A percentile compares a stretch with the other conserved stretches of the same genome.
Conservation (phyloP, 2,329 filamentous ascomycete species). For the Emmonsia crescens region DNA sequence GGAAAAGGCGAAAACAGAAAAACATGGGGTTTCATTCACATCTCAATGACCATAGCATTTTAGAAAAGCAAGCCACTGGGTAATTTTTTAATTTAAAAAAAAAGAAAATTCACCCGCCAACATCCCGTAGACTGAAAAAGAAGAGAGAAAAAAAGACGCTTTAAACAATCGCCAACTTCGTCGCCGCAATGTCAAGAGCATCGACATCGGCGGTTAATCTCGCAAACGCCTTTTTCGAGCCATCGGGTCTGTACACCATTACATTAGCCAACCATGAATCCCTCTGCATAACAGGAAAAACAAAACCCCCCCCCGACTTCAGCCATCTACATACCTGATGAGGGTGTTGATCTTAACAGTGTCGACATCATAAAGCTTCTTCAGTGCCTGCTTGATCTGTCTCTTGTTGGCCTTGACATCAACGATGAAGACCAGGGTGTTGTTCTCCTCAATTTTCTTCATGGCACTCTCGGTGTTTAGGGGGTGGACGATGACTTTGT, state of each 20-base stretch:
- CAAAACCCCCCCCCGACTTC: neutral
- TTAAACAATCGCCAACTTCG: constrained; percentile 98
- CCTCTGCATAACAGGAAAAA: neutral
- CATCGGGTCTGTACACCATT: constrained; percentile 59
- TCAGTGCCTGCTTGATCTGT: constrained; percentile 95
- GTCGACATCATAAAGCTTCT: constrained; percentile 99
- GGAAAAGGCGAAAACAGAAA: neutral
- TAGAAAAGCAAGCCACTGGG: constrained; percentile 2
- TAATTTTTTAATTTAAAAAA: neutral
- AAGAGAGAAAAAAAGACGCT: constrained; percentile 7
- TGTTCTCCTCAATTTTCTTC: constrained; percentile 99
- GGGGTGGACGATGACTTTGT: constrained; percentile 96
- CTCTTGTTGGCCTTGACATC: constrained; percentile 98
- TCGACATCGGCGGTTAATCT: constrained; percentile 93
- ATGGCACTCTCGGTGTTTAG: constrained; percentile 99
- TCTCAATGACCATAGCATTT: constrained; percentile 5
- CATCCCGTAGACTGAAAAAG: constrained; percentile 1
- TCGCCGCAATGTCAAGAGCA: constrained; percentile 97
- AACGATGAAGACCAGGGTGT: constrained; percentile 97
- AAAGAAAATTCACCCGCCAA: constrained; percentile 1
- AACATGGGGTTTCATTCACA: constrained; percentile 4
- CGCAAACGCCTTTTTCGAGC: constrained; percentile 97
- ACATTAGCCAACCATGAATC: constrained; percentile 5
- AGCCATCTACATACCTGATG: constrained; percentile 59
- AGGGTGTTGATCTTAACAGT: constrained; percentile 99